phyloP scores from a whole-genome alignment of 352 stramenopile genomes.

The Phytophthora foliorum region DNA sequence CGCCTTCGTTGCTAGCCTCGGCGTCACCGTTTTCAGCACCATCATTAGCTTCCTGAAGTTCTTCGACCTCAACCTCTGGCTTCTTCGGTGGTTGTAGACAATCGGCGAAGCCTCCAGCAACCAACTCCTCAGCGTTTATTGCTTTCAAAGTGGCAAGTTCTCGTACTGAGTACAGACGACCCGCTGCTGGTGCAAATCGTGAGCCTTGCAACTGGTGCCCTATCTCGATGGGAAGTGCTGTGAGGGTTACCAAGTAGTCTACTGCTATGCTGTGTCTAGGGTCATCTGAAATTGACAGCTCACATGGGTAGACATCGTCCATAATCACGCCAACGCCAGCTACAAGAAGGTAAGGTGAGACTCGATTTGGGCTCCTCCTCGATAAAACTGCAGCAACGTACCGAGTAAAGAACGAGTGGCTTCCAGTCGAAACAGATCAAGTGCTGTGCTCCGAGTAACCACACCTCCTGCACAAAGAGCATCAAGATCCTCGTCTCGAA shows the following conservation, averaged over 20 bases:
- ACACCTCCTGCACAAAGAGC: slow-evolving; percentile 42
- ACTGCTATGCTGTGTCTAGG: slow-evolving; percentile 17
- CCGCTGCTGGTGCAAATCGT: slow-evolving; percentile 44
- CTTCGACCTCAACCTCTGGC: slow-evolving; percentile 9
- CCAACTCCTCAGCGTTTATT: slow-evolving; percentile 30
- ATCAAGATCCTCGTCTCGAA: slow-evolving; percentile 51
- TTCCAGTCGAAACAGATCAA: slow-evolving; percentile 53
- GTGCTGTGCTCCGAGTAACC: slow-evolving; percentile 36
- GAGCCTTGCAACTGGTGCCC: slow-evolving; percentile 41
- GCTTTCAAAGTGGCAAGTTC: slow-evolving; percentile 54
- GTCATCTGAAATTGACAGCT: slow-evolving; percentile 44
- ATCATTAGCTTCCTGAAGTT: not conserved
- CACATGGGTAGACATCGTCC: slow-evolving; percentile 66
- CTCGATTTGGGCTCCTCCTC: not conserved
- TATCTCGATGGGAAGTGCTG: slow-evolving; percentile 51
- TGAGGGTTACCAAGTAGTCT: slow-evolving; percentile 70
- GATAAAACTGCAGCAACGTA: slow-evolving; percentile 9
- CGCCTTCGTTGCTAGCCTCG: slow-evolving; percentile 5
- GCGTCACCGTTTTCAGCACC: not conserved
- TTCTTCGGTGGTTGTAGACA: slow-evolving; percentile 22
- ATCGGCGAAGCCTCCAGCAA: slow-evolving; percentile 39
- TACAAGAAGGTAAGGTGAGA: slow-evolving; percentile 27
- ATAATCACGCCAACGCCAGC: slow-evolving; percentile 68
- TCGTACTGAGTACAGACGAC: slow-evolving; percentile 64
- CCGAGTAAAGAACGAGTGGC: slow-evolving; percentile 48